phyloP scores from a whole-genome alignment of 345 rosid species.

The Eucalyptus marginata region DNA sequence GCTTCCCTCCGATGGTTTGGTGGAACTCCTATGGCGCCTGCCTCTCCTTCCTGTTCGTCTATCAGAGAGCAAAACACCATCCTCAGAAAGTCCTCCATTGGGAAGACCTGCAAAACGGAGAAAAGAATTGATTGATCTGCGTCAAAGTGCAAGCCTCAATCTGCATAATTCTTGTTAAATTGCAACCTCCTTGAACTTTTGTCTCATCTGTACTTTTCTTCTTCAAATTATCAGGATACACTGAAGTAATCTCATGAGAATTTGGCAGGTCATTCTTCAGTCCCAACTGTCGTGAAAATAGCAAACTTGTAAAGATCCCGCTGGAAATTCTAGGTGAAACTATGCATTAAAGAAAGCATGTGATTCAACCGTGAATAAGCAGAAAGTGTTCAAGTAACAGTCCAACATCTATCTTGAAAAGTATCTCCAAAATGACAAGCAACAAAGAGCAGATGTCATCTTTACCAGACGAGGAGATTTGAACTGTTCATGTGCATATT shows the following conservation, averaged over 20 bases:
- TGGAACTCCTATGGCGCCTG: conserved; percentile 65
- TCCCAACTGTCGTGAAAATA: background rate
- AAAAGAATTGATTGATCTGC: background rate
- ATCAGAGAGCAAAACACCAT: conserved; percentile 32
- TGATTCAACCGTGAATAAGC: background rate
- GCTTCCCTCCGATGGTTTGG: conserved; percentile 43
- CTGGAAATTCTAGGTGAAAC: background rate
- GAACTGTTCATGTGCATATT: background rate
- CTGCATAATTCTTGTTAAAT: background rate
- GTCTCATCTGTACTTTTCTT: conserved; percentile 3
- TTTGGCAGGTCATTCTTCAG: background rate
- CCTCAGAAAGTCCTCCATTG: conserved; percentile 25
- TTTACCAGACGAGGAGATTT: conserved; percentile 10
- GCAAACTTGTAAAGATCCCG: background rate
- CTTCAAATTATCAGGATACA: conserved; percentile 6
- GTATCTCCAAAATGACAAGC: background rate
- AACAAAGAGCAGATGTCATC: background rate
- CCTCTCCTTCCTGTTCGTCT: conserved; percentile 52
- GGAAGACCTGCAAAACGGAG: conserved; percentile 20
- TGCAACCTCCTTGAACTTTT: conserved; percentile 38
- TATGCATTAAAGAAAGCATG: background rate
- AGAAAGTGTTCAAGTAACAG: background rate
- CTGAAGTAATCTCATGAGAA: conserved; percentile 13
- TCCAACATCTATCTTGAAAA: background rate
- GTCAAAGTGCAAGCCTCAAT: background rate